Conservation (phyloP, 139 green algal genomes). For the Diplosphaera chodatii region DNA sequence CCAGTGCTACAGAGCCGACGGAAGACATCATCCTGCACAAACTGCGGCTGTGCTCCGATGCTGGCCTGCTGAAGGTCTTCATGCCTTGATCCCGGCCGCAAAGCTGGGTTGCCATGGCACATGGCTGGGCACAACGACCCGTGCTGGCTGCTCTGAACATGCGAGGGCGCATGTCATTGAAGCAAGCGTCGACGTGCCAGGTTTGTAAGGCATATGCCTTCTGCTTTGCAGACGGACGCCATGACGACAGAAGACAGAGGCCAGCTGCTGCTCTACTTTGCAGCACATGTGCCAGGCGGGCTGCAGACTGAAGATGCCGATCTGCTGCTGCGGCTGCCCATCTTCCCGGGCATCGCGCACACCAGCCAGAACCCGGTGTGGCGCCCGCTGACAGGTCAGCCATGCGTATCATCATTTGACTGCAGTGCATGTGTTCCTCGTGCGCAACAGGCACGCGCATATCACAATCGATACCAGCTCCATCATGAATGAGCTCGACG, state of each 20-base stretch:
- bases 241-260: conserved; percentile 4
- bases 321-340: conserved; percentile 28
- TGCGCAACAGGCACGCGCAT: no score
- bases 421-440: no score
- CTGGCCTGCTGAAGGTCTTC: background rate
- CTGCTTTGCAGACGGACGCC: background rate
- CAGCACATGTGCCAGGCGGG: conserved; percentile 12
- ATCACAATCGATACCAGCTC: no score
- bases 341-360: conserved; percentile 26
- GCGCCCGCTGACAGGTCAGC: background rate
- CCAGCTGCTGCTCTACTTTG: conserved; percentile 24
- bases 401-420: no score
- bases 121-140: no score
- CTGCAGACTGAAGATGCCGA: conserved; percentile 13
- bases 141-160: no score
- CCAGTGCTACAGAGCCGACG: background rate
- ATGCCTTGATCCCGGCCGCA: no score
- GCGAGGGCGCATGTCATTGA: no score
- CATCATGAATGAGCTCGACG: no score
- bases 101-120: no score
- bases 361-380: background rate
- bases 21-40: conserved; percentile 17
- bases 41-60: conserved; percentile 21
- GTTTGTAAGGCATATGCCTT: no score
- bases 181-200: no score